phyloP scores from a whole-genome alignment of 176 grass and related monocot species.

The Musa itinerans region DNA sequence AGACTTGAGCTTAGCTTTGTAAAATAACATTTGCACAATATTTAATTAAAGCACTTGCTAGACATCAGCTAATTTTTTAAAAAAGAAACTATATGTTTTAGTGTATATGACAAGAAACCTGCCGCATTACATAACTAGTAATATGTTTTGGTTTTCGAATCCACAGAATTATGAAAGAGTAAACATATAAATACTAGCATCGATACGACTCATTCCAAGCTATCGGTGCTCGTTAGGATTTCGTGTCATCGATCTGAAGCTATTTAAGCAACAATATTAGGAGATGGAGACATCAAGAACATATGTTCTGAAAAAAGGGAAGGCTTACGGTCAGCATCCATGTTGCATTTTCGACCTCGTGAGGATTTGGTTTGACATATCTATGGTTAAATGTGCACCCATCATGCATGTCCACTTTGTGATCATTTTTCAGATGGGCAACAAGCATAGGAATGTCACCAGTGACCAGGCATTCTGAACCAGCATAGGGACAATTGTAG shows the following conservation, averaged over 20 bases:
- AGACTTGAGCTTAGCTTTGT: no score
- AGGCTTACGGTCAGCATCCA: conserved; percentile 79
- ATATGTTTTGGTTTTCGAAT: no score
- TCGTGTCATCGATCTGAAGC: background rate
- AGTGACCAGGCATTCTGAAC: conserved; percentile 59
- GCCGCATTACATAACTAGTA: background rate
- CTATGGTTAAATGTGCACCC: conserved; percentile 84
- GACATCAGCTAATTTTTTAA: background rate
- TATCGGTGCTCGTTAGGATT: no score
- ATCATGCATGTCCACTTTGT: conserved; percentile 84
- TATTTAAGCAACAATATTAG: background rate
- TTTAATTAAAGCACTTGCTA: no score
- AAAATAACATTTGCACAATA: no score
- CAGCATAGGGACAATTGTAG: conserved; percentile 68
- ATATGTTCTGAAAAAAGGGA: no score
- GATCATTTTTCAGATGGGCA: conserved; percentile 68
- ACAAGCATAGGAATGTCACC: conserved; percentile 56
- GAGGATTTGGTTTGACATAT: conserved; percentile 54
- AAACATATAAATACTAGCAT: no score
- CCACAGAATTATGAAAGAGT: no score
- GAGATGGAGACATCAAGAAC: no score
- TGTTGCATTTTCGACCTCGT: conserved; percentile 29
- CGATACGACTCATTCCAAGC: no score
- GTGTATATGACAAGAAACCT: no score
- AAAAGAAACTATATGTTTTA: no score